phyloP scores from a whole-genome alignment of 768 basidiomycete genomes.

The Trametes cubensis region DNA sequence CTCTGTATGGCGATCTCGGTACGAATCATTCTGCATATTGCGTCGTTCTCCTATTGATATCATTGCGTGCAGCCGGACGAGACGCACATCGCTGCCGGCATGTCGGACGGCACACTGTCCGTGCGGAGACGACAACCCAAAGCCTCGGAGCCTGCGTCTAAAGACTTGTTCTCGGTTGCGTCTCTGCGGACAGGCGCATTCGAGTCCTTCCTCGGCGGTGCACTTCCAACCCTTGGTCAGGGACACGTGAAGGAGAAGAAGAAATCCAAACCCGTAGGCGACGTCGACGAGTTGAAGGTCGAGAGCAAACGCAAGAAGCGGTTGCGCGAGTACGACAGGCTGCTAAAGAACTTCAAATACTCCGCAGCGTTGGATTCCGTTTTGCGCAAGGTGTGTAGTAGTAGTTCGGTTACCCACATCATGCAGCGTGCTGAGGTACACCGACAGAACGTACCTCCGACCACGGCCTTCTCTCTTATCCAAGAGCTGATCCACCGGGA shows the following conservation, averaged over 20 bases:
- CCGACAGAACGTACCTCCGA: conserved; percentile 75
- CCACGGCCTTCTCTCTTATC: conserved; percentile 86
- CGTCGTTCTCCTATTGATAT: not conserved
- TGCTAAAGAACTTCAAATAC: conserved; percentile 92
- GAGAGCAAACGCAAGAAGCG: conserved; percentile 70
- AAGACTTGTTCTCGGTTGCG: conserved; percentile 39
- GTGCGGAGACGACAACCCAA: conserved; percentile 86
- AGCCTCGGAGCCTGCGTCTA: conserved; percentile 53
- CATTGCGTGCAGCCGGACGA: conserved; percentile 77
- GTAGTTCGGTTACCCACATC: not conserved
- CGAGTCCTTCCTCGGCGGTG: conserved; percentile 65
- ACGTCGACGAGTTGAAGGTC: conserved; percentile 76
- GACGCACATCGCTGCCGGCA: conserved; percentile 95
- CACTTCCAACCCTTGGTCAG: conserved; percentile 57
- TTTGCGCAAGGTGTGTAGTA: conserved; percentile 68
- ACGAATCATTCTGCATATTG: conserved; percentile 34
- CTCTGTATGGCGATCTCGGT: conserved; percentile 92
- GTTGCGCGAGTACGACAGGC: conserved; percentile 84
- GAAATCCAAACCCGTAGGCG: conserved; percentile 54
- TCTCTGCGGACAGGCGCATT: conserved; percentile 58
- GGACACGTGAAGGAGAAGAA: conserved; percentile 53
- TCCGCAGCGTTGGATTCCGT: conserved; percentile 93
- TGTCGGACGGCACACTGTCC: conserved; percentile 98
- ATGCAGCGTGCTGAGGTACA: conserved; percentile 4
- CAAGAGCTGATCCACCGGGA: conserved; percentile 93